Conservation (phyloP, 345 rosid species). For the Gynandropsis gynandra region DNA sequence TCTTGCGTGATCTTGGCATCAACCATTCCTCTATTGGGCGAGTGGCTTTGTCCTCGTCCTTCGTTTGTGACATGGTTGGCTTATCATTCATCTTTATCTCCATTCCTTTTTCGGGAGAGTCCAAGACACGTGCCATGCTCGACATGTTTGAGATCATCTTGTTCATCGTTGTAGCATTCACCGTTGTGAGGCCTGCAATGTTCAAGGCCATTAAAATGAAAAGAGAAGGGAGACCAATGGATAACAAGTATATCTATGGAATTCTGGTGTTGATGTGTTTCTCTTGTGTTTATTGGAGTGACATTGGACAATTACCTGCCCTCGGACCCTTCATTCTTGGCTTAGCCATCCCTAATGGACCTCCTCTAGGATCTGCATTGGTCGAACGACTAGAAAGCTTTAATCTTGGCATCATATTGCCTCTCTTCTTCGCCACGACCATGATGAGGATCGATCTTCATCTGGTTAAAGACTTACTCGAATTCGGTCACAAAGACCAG, state of each 20-base stretch:
- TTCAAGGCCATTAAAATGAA: conserved; percentile 19
- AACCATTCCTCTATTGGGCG: conserved; percentile 44
- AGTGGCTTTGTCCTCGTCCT: conserved; percentile 34
- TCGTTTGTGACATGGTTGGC: conserved; percentile 29
- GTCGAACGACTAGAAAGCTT: conserved; percentile 32
- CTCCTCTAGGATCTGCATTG: conserved; percentile 43
- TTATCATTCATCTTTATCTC: background rate
- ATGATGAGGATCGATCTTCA: conserved; percentile 11
- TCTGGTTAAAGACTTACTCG: conserved; percentile 4
- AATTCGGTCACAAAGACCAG: background rate
- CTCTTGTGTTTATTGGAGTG: conserved; percentile 1
- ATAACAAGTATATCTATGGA: conserved; percentile 21
- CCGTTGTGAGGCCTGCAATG: conserved; percentile 20
- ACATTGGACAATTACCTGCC: conserved; percentile 15
- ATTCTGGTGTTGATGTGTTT: conserved; percentile 26
- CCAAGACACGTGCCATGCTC: background rate
- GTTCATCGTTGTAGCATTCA: background rate
- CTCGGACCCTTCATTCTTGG: conserved; percentile 39
- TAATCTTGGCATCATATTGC: conserved; percentile 24
- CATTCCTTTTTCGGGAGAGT: background rate
- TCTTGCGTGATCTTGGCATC: conserved; percentile 43
- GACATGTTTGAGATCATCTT: background rate
- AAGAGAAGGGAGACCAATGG: conserved; percentile 31
- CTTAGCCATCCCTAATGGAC: conserved; percentile 41
- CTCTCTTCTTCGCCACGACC: conserved; percentile 19